Evolutionary conservation across 805 yeast species (phyloP).

Genomic region (Candida nonsorbophila): DNA sequence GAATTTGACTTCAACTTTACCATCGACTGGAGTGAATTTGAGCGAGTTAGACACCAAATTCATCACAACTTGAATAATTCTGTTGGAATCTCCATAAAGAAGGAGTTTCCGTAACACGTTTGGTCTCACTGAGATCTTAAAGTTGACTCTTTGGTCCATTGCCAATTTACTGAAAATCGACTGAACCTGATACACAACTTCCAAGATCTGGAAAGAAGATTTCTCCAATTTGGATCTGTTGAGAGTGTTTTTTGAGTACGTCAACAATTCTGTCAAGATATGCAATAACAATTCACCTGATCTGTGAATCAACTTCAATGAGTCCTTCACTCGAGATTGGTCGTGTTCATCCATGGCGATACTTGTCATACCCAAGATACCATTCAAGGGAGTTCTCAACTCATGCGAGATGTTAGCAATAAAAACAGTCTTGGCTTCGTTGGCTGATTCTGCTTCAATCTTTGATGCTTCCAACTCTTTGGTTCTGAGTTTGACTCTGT

Average conservation of each 20-base stretch:
- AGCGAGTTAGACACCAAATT: constrained; percentile 86
- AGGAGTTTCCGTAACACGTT: constrained; percentile 55
- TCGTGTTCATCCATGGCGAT: constrained; percentile 87
- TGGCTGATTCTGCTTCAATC: constrained; percentile 87
- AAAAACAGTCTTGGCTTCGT: constrained; percentile 80
- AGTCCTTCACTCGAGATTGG: constrained; percentile 59
- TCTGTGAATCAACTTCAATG: constrained; percentile 77
- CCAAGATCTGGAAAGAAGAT: constrained; percentile 71
- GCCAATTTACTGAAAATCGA: constrained; percentile 83
- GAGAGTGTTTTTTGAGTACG: constrained; percentile 88
- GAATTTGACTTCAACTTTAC: constrained; percentile 63
- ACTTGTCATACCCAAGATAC: constrained; percentile 93
- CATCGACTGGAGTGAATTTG: constrained; percentile 89
- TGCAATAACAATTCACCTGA: constrained; percentile 89
- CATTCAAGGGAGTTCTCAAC: constrained; percentile 90
- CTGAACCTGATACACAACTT: constrained; percentile 77
- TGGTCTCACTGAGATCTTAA: constrained; percentile 61
- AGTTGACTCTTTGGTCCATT: constrained; percentile 65
- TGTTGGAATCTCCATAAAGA: constrained; percentile 80
- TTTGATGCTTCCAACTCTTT: constrained; percentile 85
- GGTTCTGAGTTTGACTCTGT: constrained; percentile 80
- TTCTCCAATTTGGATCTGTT: constrained; percentile 80
- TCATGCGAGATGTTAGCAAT: constrained; percentile 44
- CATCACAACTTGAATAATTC: constrained; percentile 89
- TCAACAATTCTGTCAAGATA: constrained; percentile 81